Evolutionary conservation across 257 asterid genomes (phyloP), one percentile per base, ranked within the genome.

Genomic region (Solanum acaule): DNA sequence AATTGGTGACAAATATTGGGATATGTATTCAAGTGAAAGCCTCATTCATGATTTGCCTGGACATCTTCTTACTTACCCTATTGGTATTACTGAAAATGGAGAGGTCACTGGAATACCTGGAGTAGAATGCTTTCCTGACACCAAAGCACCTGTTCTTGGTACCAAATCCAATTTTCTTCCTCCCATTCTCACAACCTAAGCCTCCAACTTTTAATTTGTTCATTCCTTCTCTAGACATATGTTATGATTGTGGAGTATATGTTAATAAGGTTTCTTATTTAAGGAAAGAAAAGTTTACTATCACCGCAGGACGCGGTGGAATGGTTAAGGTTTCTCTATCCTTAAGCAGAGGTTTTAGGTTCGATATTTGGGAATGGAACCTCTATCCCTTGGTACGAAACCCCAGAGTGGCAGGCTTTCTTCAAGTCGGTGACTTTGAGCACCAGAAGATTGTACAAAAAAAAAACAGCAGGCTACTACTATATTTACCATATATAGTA

Each of bases 1-100:
- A 42, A 33, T 87, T 63, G 89, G 86, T n/a, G 89, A 87, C 16
- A 79, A 78, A 79, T 56, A 87, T 16, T 87, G 89, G 89, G 86
- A 79, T 61, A 46, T 87, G 38, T 87, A 87, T 65, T 61, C 86
- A 31, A 87, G 86, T 79, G 89, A 87, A 34, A 77, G 23, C 13
- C 86, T 77, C 10, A 37, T 76, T 37, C 59, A 65, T 29, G 89
- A 87, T 59, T 84, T 78, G 75, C 87, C 81, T 25, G 89, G 89
- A 4, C 89, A 87, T 79, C 46, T 87, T 23, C 78, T 87, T 29
- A 56, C 77, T 35, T 87, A 87, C 31, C 89, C 89, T 33, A 46
- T 87, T 87, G 79, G n/a, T 29, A 40, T 87, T 8, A 49, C 89
- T 38, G 72, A 40, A 31, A 44, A 87, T n/a, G 89, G 89, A 42